Evolutionary conservation across 441 rosid genomes (phyloP).

Genomic region (Brassica hybrid): DNA sequence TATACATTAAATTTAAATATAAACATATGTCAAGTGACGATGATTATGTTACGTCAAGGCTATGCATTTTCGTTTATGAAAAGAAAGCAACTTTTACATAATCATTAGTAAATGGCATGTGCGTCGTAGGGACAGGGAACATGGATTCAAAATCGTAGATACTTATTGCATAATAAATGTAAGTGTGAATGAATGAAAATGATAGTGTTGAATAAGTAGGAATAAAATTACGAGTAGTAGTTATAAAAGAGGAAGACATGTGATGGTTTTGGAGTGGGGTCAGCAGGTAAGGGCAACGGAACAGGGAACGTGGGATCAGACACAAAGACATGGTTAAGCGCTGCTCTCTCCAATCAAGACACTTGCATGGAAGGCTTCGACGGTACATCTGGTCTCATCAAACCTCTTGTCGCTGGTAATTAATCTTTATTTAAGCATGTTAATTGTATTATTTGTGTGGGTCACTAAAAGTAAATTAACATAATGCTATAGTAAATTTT

Average conservation of each 20-base stretch:
- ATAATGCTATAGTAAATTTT: background rate
- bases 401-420: slow-evolving; percentile 51
- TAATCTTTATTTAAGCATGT: slow-evolving; percentile 17
- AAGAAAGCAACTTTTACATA: slow-evolving; percentile 22
- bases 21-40: slow-evolving; percentile 18
- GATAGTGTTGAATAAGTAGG: slow-evolving; percentile 32
- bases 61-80: slow-evolving; percentile 18
- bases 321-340: slow-evolving; percentile 82
- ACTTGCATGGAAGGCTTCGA: slow-evolving; percentile 85
- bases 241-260: slow-evolving; percentile 4
- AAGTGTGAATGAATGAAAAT: slow-evolving; percentile 33
- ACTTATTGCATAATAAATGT: slow-evolving; percentile 14
- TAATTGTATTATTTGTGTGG: background rate
- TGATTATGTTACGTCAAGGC: slow-evolving; percentile 36
- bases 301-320: slow-evolving; percentile 78
- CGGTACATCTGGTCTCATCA: slow-evolving; percentile 59
- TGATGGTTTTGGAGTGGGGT: slow-evolving; percentile 14
- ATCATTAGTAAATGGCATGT: slow-evolving; percentile 35
- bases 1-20: background rate
- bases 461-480: background rate
- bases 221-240: background rate
- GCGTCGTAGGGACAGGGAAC: slow-evolving; percentile 40
- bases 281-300: slow-evolving; percentile 67
- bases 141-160: slow-evolving; percentile 16
- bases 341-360: slow-evolving; percentile 70